phyloP scores from a whole-genome alignment of 352 stramenopile species.

The Phytophthora pistaciae region DNA sequence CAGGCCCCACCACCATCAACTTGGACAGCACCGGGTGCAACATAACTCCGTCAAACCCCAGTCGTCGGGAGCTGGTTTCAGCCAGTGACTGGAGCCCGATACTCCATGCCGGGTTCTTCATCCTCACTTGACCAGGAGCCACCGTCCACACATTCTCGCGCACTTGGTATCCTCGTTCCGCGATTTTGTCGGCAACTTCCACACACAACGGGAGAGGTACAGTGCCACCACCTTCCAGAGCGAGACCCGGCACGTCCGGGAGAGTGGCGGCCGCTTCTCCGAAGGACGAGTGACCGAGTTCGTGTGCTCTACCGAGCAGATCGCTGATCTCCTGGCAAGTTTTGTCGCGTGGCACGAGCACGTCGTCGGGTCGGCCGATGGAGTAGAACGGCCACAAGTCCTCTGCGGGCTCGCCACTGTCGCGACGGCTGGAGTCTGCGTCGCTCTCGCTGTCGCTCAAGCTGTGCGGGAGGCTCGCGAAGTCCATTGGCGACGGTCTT shows the following conservation, averaged over 20 bases:
- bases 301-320: slow-evolving; percentile 6
- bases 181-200: not conserved
- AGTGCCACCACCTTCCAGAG: not conserved
- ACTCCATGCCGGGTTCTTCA: slow-evolving; percentile 9
- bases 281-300: slow-evolving; percentile 3
- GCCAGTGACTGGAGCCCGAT: not conserved
- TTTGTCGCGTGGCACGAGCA: slow-evolving; percentile 3
- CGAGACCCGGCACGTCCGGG: slow-evolving; percentile 6
- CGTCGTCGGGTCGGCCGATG: not conserved
- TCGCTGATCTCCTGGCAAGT: slow-evolving; percentile 17
- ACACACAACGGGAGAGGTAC: slow-evolving; percentile 5
- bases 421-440: not conserved
- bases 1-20: slow-evolving; percentile 6
- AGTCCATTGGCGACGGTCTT: not conserved
- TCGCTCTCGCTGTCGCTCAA: not conserved
- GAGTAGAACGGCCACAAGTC: slow-evolving; percentile 8
- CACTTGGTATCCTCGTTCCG: not conserved
- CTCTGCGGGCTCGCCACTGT: not conserved
- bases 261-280: not conserved
- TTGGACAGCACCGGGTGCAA: slow-evolving; percentile 11
- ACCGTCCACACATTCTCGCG: not conserved
- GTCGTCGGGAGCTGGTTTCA: not conserved
- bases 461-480: not conserved
- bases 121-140: not conserved
- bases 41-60: not conserved